Evolutionary conservation across 805 yeast genomes (phyloP), one percentile per base, ranked within the genome.

Genomic region (Metschnikowia matae): DNA sequence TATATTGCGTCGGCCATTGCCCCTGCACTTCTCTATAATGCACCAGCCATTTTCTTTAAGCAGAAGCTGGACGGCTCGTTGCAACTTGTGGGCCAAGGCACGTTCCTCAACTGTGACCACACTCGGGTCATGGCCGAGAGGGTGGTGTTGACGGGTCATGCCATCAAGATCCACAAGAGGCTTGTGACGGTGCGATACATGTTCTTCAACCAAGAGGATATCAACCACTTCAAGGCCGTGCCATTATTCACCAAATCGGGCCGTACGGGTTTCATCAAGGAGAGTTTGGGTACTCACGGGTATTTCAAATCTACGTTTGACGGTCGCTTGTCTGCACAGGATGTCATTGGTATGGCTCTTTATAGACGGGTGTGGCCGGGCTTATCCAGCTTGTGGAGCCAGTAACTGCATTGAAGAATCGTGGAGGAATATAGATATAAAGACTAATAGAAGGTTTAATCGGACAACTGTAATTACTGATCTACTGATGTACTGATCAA

Each of bases 221-320:
- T 95, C 57, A 81, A 80, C 57, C 87, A 87, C 82, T 94, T 85
- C 79, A 88, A 87, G 70, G 85, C 91, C 4, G 86, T 94, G 58
- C 98, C 98, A 40, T 73, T 94, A 53, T 94, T 89, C 69, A 91
- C 98, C 39, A 89, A 88, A 67, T 79, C 84, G 61, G 99, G 99
- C 46, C 83, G 97, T 68, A 78, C 90, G 18, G 99, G 99, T 49
- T 87, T 87, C 68, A 92, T 95, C 66, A 92, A 89, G 69, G 97
- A 92, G 67, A 82, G 91, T 64, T 77, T 94, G 74, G 99, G 99
- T 71, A 94, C 99, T 1, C 99, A 94, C 66, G 99, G 99, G 55
- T 89, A 92, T 74, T 91, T 86, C 81, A 94, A 94, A 73, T 96
- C 97, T 21, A 86, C 87, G 7, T 94, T 94, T 62, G 97, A 94